Evolutionary conservation across 257 asterid genomes (phyloP).

Genomic region (Jaltomata sinuosa): DNA sequence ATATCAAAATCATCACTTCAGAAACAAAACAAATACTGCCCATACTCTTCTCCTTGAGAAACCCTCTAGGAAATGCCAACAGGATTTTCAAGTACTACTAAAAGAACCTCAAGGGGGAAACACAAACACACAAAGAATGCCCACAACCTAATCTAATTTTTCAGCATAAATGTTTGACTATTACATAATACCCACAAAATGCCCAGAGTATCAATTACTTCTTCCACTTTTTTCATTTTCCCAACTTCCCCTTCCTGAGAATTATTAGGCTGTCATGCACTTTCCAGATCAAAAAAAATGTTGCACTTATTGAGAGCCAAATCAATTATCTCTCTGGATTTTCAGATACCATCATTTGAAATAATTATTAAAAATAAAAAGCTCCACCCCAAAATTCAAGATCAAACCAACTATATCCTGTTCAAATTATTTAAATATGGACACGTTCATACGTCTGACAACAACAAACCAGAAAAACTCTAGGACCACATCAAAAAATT

Average conservation of each 20-base stretch:
- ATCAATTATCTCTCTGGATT: neutral
- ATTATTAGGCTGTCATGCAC: neutral
- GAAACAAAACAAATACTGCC: neutral
- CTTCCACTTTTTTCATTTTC: neutral
- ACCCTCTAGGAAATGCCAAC: neutral
- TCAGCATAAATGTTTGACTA: neutral
- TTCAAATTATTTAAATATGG: neutral
- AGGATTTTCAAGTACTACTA: neutral
- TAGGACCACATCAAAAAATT: neutral
- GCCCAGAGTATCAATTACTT: neutral
- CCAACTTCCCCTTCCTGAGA: neutral
- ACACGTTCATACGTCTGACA: neutral
- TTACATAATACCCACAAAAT: neutral
- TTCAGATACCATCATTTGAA: neutral
- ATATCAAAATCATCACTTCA: neutral
- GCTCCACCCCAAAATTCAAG: neutral
- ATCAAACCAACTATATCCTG: neutral
- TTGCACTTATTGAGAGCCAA: neutral
- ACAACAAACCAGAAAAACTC: neutral
- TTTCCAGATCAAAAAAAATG: neutral
- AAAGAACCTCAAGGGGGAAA: neutral
- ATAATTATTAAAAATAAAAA: neutral
- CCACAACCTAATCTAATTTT: neutral
- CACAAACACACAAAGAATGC: neutral
- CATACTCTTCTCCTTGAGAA: neutral